A percentile compares a stretch with the other conserved stretches of the same genome.
These are phyloP conservation scores for Symbiotaphrina buchneri DNA, from an alignment of 495 filamentous ascomycete species.

Conservation along the genomic window DNA sequence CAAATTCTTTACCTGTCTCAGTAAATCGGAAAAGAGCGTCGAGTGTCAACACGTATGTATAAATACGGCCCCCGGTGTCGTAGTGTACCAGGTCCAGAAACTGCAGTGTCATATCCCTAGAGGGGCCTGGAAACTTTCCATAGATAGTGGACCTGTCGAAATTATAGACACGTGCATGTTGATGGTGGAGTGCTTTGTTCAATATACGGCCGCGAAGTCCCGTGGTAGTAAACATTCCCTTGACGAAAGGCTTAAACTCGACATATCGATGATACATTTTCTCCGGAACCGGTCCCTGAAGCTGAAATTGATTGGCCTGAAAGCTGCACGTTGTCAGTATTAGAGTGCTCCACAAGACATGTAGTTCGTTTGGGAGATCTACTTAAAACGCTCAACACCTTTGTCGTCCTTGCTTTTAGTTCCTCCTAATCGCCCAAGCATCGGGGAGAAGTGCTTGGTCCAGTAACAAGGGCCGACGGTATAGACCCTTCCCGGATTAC, in stretches of 20 bases:
- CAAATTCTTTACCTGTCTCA: constrained; percentile 85
- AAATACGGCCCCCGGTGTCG: constrained; percentile 65
- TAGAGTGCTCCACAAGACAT: neutral
- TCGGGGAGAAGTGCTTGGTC: constrained; percentile 68
- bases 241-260: constrained; percentile 78
- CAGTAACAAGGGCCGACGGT: constrained; percentile 56
- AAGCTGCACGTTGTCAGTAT: constrained; percentile 28
- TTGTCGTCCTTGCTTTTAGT: constrained; percentile 35
- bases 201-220: constrained; percentile 60
- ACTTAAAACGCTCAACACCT: constrained; percentile 6
- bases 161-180: constrained; percentile 75
- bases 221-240: constrained; percentile 59
- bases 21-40: constrained; percentile 77
- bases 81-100: constrained; percentile 76
- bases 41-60: constrained; percentile 79
- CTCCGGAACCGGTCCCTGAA: constrained; percentile 58
- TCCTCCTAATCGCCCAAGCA: constrained; percentile 65
- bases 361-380: neutral
- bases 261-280: constrained; percentile 76
- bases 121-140: constrained; percentile 33
- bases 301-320: constrained; percentile 81
- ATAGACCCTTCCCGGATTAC: constrained; percentile 55
- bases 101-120: constrained; percentile 39
- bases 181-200: constrained; percentile 69
- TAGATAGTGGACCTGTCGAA: constrained; percentile 51